Conservation (phyloP, 495 filamentous ascomycete genomes). For the Aspergillus baeticus region DNA sequence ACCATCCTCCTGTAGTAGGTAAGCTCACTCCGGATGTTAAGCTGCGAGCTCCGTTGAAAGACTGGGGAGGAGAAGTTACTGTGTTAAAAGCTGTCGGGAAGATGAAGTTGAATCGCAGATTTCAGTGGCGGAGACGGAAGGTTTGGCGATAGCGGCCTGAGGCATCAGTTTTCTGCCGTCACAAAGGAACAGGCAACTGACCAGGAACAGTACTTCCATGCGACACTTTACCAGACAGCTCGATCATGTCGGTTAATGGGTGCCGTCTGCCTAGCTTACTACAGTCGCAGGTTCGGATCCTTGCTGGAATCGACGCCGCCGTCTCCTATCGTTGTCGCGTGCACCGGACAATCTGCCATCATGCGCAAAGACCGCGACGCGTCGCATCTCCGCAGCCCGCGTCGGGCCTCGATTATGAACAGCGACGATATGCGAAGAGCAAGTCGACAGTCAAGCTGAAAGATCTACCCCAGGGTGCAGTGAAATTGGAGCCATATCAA, state of each 20-base stretch:
- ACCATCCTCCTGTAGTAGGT: slow-evolving; percentile 41
- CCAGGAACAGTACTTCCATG: neutral
- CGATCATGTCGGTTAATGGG: slow-evolving; percentile 22
- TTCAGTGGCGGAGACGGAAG: slow-evolving; percentile 46
- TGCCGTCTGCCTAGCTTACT: slow-evolving; percentile 13
- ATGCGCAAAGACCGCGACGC: slow-evolving; percentile 30
- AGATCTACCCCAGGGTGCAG: slow-evolving; percentile 63
- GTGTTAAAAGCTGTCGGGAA: slow-evolving; percentile 18
- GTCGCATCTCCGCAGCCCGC: slow-evolving; percentile 15
- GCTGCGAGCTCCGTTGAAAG: slow-evolving; percentile 30
- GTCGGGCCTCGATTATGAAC: slow-evolving; percentile 10
- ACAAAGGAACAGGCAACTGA: neutral
- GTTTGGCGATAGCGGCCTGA: slow-evolving; percentile 25
- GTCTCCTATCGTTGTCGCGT: slow-evolving; percentile 19
- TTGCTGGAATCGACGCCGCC: neutral
- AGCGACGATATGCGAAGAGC: slow-evolving; percentile 48
- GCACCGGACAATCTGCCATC: slow-evolving; percentile 34
- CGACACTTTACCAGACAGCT: neutral
- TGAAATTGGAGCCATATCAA: slow-evolving; percentile 48
- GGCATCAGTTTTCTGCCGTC: slow-evolving; percentile 16
- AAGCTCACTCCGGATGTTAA: slow-evolving; percentile 26
- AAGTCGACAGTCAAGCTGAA: slow-evolving; percentile 56
- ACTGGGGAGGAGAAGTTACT: slow-evolving; percentile 18
- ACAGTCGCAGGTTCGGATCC: neutral
- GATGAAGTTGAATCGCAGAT: slow-evolving; percentile 36